These are phyloP conservation scores for Boletales sp. DNA, from an alignment of 768 basidiomycete genomes.

Conservation along the genomic window DNA sequence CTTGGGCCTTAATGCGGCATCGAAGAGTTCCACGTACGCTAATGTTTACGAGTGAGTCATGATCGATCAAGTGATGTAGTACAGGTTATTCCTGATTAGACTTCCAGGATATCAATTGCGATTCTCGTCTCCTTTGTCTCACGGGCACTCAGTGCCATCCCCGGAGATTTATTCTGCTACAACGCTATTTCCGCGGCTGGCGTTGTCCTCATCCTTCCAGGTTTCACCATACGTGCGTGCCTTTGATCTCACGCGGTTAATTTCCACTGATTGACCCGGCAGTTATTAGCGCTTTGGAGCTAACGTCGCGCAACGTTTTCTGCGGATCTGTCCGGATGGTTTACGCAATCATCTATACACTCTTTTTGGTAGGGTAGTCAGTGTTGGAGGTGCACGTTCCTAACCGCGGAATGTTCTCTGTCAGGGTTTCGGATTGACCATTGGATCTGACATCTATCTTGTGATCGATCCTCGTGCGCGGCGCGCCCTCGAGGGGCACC, in stretches of 20 bases:
- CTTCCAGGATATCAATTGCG: constrained; percentile 70
- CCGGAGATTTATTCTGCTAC: constrained; percentile 79
- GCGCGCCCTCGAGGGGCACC: constrained; percentile 28
- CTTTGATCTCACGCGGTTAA: constrained; percentile 2
- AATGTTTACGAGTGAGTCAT: constrained; percentile 91
- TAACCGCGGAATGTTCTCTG: constrained; percentile 1
- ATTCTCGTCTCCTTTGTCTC: constrained; percentile 84
- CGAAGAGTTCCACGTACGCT: constrained; percentile 87
- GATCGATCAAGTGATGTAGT: neutral
- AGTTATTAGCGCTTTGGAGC: constrained; percentile 78
- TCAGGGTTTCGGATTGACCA: constrained; percentile 80
- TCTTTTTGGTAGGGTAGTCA: constrained; percentile 57
- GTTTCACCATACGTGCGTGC: constrained; percentile 72
- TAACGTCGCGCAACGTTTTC: constrained; percentile 77
- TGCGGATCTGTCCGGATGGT: constrained; percentile 82
- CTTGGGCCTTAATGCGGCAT: constrained; percentile 76
- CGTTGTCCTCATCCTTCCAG: constrained; percentile 87
- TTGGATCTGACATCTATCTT: constrained; percentile 79
- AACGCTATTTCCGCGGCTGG: constrained; percentile 87
- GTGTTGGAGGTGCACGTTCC: neutral
- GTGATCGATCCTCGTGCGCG: constrained; percentile 61
- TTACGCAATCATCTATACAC: constrained; percentile 82
- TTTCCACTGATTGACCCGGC: neutral
- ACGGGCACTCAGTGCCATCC: constrained; percentile 72
- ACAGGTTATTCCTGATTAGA: neutral